phyloP scores from a whole-genome alignment of 352 stramenopile species.

The Phytopythium boreale region DNA sequence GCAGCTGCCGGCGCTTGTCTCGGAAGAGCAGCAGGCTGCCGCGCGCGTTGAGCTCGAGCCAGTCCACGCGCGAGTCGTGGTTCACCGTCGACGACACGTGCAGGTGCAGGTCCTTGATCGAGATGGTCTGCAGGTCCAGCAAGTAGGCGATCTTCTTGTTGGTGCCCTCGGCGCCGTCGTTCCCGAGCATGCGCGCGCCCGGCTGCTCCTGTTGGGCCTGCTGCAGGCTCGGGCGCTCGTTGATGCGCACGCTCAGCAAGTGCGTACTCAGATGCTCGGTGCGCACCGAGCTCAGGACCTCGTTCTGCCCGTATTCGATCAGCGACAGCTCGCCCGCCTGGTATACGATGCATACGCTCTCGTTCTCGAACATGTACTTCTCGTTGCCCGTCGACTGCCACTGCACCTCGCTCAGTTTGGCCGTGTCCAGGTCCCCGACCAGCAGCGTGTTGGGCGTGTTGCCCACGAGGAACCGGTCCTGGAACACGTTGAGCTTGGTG shows the following conservation, averaged over 20 bases:
- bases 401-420: conserved; percentile 91
- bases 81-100: conserved; percentile 86
- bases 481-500: conserved; percentile 94
- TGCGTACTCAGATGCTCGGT: conserved; percentile 92
- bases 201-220: not conserved
- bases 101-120: conserved; percentile 81
- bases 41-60: conserved; percentile 92
- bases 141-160: conserved; percentile 96
- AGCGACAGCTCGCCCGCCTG: conserved; percentile 90
- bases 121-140: conserved; percentile 91
- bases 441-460: conserved; percentile 92
- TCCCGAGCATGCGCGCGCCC: conserved; percentile 15
- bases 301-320: conserved; percentile 94
- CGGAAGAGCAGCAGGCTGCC: conserved; percentile 91
- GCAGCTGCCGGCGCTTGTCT: conserved; percentile 89
- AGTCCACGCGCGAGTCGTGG: conserved; percentile 92
- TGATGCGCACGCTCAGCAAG: conserved; percentile 92
- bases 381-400: conserved; percentile 87
- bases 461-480: conserved; percentile 89
- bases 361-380: conserved; percentile 96
- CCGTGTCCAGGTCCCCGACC: conserved; percentile 88
- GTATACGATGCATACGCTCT: conserved; percentile 89
- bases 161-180: conserved; percentile 31
- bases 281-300: conserved; percentile 87
- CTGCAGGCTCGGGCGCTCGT: conserved; percentile 70